A percentile compares a stretch with the other conserved stretches of the same genome.
Evolutionary conservation across 495 filamentous ascomycete genomes (phyloP).

Genomic region (Aspergillus nidulans): DNA sequence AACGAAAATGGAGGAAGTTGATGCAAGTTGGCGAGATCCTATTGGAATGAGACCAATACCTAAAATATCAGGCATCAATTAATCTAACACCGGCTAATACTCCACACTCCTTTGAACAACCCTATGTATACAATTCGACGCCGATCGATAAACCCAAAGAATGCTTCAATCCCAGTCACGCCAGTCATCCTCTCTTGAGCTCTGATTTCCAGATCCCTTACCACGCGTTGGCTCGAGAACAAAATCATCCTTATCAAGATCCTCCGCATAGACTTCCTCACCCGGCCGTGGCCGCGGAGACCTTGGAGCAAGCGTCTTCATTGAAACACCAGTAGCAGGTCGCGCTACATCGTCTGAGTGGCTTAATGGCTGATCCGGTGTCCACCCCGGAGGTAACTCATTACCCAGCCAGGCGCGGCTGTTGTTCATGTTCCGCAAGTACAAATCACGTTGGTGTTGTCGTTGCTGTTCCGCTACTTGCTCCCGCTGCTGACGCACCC

Average conservation of each 20-base stretch:
- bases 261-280: slow-evolving; percentile 40
- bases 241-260: slow-evolving; percentile 25
- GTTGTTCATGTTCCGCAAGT: slow-evolving; percentile 37
- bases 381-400: slow-evolving; percentile 18
- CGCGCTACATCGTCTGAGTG: slow-evolving; percentile 39
- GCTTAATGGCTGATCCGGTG: slow-evolving; percentile 47
- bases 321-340: slow-evolving; percentile 47
- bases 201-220: neutral
- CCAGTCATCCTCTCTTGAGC: slow-evolving; percentile 37
- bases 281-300: slow-evolving; percentile 42
- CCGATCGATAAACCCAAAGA: neutral
- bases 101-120: neutral
- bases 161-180: slow-evolving; percentile 39
- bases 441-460: slow-evolving; percentile 42
- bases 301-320: slow-evolving; percentile 46
- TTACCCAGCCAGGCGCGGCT: slow-evolving; percentile 30
- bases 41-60: neutral
- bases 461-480: slow-evolving; percentile 49
- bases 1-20: neutral
- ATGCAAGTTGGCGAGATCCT: neutral
- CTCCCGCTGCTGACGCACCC: slow-evolving; percentile 53
- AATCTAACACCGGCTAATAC: neutral
- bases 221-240: slow-evolving; percentile 16
- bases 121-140: neutral
- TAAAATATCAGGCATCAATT: slow-evolving; percentile 11